Evolutionary conservation across 306 rosid genomes (phyloP).

Genomic region (Alnus glutinosa): DNA sequence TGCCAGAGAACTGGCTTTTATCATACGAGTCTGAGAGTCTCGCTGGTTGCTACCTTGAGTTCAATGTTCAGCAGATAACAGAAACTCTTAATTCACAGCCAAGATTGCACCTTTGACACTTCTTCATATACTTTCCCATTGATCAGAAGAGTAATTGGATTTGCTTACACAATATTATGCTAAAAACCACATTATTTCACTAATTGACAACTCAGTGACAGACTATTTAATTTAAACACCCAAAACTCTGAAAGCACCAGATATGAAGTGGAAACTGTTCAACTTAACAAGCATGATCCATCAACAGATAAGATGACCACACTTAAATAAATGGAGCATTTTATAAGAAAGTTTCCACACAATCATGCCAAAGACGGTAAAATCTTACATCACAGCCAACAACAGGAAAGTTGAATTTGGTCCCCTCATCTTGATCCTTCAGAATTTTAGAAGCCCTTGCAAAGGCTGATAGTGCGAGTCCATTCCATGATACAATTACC

Average conservation of each 20-base stretch:
- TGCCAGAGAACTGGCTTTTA: neutral
- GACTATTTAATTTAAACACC: neutral
- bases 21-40: neutral
- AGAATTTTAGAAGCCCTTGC: conserved; percentile 93
- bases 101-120: neutral
- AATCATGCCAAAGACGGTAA: conserved; percentile 11
- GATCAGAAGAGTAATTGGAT: neutral
- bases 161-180: neutral
- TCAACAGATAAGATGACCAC: neutral
- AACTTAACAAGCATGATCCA: neutral
- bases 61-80: neutral
- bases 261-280: neutral
- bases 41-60: neutral
- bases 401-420: conserved; percentile 77
- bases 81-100: neutral
- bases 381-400: conserved; percentile 74
- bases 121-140: neutral
- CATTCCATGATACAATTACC: conserved; percentile 99
- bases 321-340: neutral
- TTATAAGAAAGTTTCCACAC: neutral
- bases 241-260: neutral
- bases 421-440: conserved; percentile 54
- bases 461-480: conserved; percentile 82
- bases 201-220: neutral
- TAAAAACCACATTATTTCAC: neutral